A percentile compares a stretch with the other conserved stretches of the same genome.
These are phyloP conservation scores for Ceratocystis harringtonii DNA, from an alignment of 2,329 filamentous ascomycete species.

Conservation along the genomic window DNA sequence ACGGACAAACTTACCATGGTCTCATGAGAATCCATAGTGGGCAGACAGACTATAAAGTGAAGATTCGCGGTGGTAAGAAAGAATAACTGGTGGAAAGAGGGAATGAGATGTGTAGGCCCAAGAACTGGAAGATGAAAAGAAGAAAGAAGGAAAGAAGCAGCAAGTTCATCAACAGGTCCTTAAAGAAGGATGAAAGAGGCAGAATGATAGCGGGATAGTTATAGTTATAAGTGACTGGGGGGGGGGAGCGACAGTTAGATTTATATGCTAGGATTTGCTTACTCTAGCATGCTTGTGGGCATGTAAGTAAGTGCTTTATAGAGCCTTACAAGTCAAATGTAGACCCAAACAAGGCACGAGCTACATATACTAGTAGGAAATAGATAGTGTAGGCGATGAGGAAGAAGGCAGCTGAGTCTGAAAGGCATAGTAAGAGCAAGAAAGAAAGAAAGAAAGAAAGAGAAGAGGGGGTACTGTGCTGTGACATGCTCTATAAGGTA, in stretches of 20 bases:
- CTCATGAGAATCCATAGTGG: conserved; percentile 1
- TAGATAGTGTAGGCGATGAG: neutral
- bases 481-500: neutral
- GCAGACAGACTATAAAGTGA: neutral
- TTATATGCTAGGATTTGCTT: neutral
- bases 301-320: neutral
- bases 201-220: neutral
- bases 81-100: neutral
- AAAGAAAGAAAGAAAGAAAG: neutral
- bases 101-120: neutral
- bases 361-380: neutral
- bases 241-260: neutral
- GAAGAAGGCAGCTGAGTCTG: neutral
- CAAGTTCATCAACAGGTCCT: neutral
- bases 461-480: neutral
- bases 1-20: neutral
- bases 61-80: neutral
- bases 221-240: conserved; percentile 2
- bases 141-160: neutral
- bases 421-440: neutral
- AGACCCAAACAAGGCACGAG: neutral
- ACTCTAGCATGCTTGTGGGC: neutral
- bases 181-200: neutral
- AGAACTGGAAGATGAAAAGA: too few species aligned
- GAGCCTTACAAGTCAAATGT: neutral